Percentiles rank a stretch among this genome's conserved stretches.
phyloP scores from a whole-genome alignment of 2,329 filamentous ascomycete species.

The Diplodia scrobiculata region DNA sequence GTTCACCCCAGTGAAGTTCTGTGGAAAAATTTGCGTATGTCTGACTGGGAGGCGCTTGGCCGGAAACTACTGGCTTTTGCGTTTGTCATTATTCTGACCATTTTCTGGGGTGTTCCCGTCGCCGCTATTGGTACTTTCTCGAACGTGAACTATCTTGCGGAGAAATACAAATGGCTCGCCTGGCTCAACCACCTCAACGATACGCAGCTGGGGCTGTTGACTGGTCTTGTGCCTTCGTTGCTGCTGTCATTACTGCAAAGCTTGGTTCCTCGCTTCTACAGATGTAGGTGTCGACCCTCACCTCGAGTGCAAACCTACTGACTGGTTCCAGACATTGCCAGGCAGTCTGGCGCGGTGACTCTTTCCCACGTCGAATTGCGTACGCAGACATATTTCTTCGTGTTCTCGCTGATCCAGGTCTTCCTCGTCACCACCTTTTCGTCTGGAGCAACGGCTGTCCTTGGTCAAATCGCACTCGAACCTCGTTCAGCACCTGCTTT shows the following conservation, averaged over 20 bases:
- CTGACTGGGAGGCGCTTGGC: conserved; percentile 38
- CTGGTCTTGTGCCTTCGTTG: conserved; percentile 49
- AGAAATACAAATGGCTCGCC: conserved; percentile 43
- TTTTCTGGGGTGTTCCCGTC: conserved; percentile 53
- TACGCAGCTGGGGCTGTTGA: conserved; percentile 50
- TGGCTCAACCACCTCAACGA: conserved; percentile 49
- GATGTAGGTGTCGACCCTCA: conserved; percentile 34
- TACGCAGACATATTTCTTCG: conserved; percentile 46
- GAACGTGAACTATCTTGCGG: conserved; percentile 50
- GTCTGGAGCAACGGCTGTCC: conserved; percentile 49
- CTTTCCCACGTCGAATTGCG: conserved; percentile 50
- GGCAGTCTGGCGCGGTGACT: conserved; percentile 45
- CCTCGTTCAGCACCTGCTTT: conserved; percentile 39
- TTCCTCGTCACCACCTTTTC: conserved; percentile 48
- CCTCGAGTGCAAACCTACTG: conserved; percentile 25
- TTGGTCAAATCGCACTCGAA: conserved; percentile 48
- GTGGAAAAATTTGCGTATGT: conserved; percentile 51
- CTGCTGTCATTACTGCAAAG: conserved; percentile 50
- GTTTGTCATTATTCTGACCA: conserved; percentile 47
- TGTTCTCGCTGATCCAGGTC: conserved; percentile 48
- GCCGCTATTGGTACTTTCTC: conserved; percentile 50
- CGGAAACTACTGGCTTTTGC: conserved; percentile 42
- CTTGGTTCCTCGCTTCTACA: conserved; percentile 50
- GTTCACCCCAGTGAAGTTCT: conserved; percentile 52
- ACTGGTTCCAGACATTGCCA: conserved; percentile 41